Evolutionary conservation across 1,284 basidiomycete genomes (phyloP), one percentile per base, ranked within the genome.

Genomic region (Leccinum pallidistipes): DNA sequence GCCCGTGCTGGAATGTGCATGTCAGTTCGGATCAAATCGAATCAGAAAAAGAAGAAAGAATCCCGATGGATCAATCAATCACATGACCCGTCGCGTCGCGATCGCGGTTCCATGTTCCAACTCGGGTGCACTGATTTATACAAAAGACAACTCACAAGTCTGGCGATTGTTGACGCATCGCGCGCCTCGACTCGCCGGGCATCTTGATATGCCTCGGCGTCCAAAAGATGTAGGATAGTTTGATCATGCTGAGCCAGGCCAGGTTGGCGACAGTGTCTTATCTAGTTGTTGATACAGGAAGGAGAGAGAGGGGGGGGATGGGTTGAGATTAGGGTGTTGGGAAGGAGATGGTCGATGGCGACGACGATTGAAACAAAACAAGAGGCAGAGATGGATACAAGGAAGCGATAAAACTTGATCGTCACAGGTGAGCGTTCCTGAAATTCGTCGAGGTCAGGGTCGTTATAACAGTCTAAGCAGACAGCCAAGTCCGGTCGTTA

Each of bases 161-260:
- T 9, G 58, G 72, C 43, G 70, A 63, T 47, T 63, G 67, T 21
- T 69, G 71, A 47, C 69, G 71, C 65, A 65, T 63, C 14, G 61
- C 45, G 56, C 60, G 64, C 52, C 64, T 55, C 14, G 68, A 51
- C 54, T 73, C 71, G 40, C 71, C 74, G 12, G 72, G 71, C 59
- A 73, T 69, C 63, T 68, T 73, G 64, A 73, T 75, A 14, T 69
- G 55, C 66, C 69, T 73, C 21, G 74, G 71, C 10, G 71, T 68
- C 45, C 64, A 74, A 66, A 75, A 73, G 55, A 73, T 73, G 62
- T 74, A 61, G 50, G 74, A 74, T 5, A 75, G 29, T 34, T 75
- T 73, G 64, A 74, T 53, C 64, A 69, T 64, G 62, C 21, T 58
- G 3, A n/a, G n/a, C 21, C 36, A 56, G 18, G 38, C 29, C 57